Base-by-base conservation (phyloP, 345 rosid genomes). In the Eucalyptus pumila region DNA sequence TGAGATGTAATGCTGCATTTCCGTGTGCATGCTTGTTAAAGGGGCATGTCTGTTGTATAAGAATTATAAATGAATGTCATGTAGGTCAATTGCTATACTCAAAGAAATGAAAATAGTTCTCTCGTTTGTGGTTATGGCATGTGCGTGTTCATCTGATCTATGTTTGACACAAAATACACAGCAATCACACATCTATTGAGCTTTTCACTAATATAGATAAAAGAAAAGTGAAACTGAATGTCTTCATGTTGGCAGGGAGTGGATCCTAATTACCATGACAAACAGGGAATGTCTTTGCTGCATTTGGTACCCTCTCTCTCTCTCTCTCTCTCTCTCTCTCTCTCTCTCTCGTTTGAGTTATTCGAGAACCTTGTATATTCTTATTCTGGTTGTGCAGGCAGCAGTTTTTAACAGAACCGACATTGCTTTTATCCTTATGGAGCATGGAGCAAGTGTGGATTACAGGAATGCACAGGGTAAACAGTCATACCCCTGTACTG, bases 381-480 rank as follows among this genome's bases (percentile, higher is more conserved):
- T 52, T 80, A 80, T 88, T 90, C 58, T 88, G 85, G 88, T 69
- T 86, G 56, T 86, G 90, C 93, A 95, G 99, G 96, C 97, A 40
- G 97, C 96, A 42, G 88, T 98, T 11, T 98, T 98, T 91, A 97
- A 98, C 93, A 90, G 93, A 90, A 95, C 98, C 45, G 97, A 97
- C 87, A 94, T 97, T 90, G 95, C 95, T 8, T 95, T 97, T 89
- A 89, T 87, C 87, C 96, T 98, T 52, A 95, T 98, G 96, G 98
- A 97, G 88, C 90, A 81, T 91, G 99, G 96, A 91, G 99, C 98
- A 89, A 96, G 95, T 94, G 88, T 96, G 90, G 97, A 94, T 86
- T 89, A 92, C 93, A 95, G 94, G 94, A 98, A 98, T 92, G 98
- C 98, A 42, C 99, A 98, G 93, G 99, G 99, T 97, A 91, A 83